phyloP scores from a whole-genome alignment of 192 early-diverging fungal species.

The Glomus cerebriforme region DNA sequence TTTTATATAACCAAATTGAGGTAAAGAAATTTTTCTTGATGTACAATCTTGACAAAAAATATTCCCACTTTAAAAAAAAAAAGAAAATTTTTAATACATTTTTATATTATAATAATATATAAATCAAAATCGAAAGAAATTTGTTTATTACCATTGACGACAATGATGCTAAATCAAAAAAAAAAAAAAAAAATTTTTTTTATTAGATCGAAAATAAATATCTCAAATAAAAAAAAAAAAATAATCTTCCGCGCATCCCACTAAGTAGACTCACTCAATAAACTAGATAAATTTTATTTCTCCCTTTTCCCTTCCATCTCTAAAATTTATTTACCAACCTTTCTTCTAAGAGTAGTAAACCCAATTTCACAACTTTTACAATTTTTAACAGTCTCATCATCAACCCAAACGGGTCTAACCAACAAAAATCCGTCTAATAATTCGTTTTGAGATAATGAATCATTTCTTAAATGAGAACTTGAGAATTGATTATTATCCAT shows the following conservation, averaged over 20 bases:
- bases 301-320: too few species aligned
- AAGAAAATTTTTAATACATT: background rate
- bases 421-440: constrained; percentile 10
- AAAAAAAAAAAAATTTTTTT: constrained; percentile 8
- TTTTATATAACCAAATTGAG: constrained; percentile 55
- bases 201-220: background rate
- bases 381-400: constrained; percentile 22
- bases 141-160: constrained; percentile 52
- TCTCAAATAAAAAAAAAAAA: constrained; percentile 4
- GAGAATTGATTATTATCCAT: background rate
- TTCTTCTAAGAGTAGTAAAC: constrained; percentile 8
- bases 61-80: constrained; percentile 45
- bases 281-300: background rate
- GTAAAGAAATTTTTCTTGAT: constrained; percentile 51
- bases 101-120: background rate
- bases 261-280: background rate
- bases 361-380: background rate
- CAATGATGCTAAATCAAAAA: constrained; percentile 53
- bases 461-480: background rate
- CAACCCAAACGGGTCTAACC: constrained; percentile 13
- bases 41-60: constrained; percentile 61
- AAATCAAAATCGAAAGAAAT: background rate
- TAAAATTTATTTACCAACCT: background rate
- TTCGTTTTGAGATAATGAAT: background rate
- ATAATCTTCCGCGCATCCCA: background rate